Conservation (phyloP, 768 basidiomycete species). For the Rhodotorula babjevae region DNA sequence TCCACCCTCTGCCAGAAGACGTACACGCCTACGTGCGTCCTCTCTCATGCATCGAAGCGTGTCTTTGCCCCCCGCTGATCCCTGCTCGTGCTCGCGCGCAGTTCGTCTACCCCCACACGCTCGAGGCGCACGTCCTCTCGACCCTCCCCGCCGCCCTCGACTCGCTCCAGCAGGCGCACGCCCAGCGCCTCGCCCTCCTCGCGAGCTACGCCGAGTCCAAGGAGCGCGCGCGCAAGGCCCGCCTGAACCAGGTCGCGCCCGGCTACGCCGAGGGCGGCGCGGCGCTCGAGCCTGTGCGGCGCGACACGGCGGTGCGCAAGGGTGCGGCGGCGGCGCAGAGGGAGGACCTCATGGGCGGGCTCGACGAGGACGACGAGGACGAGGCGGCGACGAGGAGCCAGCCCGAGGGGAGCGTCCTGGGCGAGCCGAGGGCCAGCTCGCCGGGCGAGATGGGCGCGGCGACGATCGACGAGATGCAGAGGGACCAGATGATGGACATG, state of each 20-base stretch:
- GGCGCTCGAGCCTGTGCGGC: slow-evolving; percentile 56
- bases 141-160: slow-evolving; percentile 67
- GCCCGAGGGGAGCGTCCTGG: background rate
- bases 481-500: slow-evolving; percentile 72
- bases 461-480: slow-evolving; percentile 43
- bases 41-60: no score
- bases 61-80: background rate
- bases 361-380: slow-evolving; percentile 11
- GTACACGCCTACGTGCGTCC: slow-evolving; percentile 75
- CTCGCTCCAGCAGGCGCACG: slow-evolving; percentile 61
- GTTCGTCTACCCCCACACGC: slow-evolving; percentile 95
- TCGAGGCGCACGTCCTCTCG: slow-evolving; percentile 77
- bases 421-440: background rate
- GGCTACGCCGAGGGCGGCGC: slow-evolving; percentile 68
- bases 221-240: slow-evolving; percentile 56
- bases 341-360: slow-evolving; percentile 12
- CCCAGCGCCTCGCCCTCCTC: slow-evolving; percentile 68
- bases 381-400: background rate
- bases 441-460: slow-evolving; percentile 39
- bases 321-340: slow-evolving; percentile 5
- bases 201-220: slow-evolving; percentile 60
- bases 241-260: slow-evolving; percentile 70
- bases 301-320: background rate
- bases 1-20: slow-evolving; percentile 88
- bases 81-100: slow-evolving; percentile 44